A percentile compares a stretch with the other conserved stretches of the same genome.
phyloP scores from a whole-genome alignment of 1,139 yeast species.

The Sugiyamaella neomexicana region DNA sequence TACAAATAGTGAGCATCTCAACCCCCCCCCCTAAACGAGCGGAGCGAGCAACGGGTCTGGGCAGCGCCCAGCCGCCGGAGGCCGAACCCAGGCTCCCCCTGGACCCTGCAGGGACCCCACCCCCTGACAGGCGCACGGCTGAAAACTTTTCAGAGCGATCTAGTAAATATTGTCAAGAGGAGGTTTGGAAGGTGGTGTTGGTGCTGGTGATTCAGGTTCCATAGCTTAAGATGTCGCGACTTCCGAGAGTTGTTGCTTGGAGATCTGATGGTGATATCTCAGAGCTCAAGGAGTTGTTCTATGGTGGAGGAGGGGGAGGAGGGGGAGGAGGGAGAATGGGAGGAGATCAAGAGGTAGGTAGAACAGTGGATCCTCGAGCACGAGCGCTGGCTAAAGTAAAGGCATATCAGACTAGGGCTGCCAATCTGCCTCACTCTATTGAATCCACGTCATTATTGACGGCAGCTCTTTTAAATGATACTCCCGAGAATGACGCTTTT shows the following conservation, averaged over 20 bases:
- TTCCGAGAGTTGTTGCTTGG: slow-evolving; percentile 61
- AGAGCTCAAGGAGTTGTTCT: slow-evolving; percentile 61
- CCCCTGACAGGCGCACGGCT: neutral
- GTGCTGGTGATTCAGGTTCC: neutral
- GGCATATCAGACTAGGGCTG: slow-evolving; percentile 64
- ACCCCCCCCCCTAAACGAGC: too few relatives aligned
- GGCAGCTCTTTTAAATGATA: slow-evolving; percentile 54
- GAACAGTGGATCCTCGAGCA: slow-evolving; percentile 39
- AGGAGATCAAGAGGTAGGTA: slow-evolving; percentile 3
- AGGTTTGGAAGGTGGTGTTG: too few relatives aligned
- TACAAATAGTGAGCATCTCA: too few relatives aligned
- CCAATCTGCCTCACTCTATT: slow-evolving; percentile 69
- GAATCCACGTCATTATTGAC: slow-evolving; percentile 69
- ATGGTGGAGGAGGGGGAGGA: slow-evolving; percentile 40
- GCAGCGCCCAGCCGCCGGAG: too few relatives aligned
- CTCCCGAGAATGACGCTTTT: slow-evolving; percentile 35
- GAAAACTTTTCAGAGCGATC: neutral
- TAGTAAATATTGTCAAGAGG: neutral
- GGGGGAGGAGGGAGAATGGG: too few relatives aligned
- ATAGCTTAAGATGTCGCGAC: slow-evolving; percentile 26
- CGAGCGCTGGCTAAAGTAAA: slow-evolving; percentile 50
- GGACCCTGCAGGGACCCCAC: too few relatives aligned
- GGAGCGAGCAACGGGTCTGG: too few relatives aligned
- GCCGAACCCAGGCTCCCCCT: too few relatives aligned
- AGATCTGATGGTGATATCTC: slow-evolving; percentile 51